Evolutionary conservation across 2,329 filamentous ascomycete species (phyloP).

Genomic region (Arachnopeziza araneosa): DNA sequence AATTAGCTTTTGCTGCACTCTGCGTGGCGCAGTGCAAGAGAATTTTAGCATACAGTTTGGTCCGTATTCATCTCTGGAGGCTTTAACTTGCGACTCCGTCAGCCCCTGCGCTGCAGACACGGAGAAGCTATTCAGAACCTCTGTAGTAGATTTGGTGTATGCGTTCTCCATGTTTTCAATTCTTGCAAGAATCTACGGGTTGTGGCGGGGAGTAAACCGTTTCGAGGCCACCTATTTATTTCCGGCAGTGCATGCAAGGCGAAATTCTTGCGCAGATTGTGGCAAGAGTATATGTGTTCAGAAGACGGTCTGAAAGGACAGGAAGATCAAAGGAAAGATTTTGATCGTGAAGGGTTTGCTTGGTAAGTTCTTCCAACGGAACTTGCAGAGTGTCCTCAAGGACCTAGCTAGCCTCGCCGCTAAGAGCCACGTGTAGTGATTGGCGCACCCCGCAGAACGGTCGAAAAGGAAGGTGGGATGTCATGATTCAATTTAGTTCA

Average conservation of each 20-base stretch:
- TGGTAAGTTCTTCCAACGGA: constrained; percentile 1
- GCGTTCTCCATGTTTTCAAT: constrained; percentile 52
- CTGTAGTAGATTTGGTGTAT: constrained; percentile 50
- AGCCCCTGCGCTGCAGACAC: constrained; percentile 52
- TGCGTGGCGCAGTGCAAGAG: constrained; percentile 16
- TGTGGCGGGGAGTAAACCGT: constrained; percentile 8
- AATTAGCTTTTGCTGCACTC: constrained; percentile 15
- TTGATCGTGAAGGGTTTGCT: background rate
- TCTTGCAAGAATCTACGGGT: background rate
- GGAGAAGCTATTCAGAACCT: constrained; percentile 54
- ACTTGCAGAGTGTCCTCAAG: constrained; percentile 14
- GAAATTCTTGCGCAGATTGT: background rate
- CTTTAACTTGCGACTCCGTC: constrained; percentile 51
- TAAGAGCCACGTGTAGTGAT: background rate
- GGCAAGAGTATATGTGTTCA: background rate
- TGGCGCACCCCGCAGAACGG: background rate
- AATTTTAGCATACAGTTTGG: constrained; percentile 52
- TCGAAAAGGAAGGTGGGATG: background rate
- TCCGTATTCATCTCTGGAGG: constrained; percentile 53
- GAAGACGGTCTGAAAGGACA: background rate
- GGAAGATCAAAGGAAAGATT: background rate
- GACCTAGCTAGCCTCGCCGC: background rate
- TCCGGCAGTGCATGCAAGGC: background rate
- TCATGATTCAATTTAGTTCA: background rate
- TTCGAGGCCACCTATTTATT: constrained; percentile 8